These are phyloP conservation scores for Pseudogymnoascus sp. DNA, from an alignment of 2,329 filamentous ascomycete species.

Conservation along the genomic window DNA sequence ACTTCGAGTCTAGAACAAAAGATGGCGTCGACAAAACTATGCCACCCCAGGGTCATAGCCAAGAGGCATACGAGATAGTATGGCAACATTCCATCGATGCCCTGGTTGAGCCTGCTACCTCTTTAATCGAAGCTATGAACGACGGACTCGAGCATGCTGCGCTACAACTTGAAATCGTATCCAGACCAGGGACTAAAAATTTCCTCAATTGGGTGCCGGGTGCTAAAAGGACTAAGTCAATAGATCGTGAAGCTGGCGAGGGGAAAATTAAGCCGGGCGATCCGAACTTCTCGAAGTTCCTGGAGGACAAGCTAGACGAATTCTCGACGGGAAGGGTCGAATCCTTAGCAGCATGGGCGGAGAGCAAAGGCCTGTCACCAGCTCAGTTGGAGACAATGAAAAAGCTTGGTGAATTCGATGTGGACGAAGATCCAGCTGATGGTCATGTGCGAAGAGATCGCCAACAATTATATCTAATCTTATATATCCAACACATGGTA, in stretches of 20 bases:
- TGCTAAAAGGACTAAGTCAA: conserved; percentile 2
- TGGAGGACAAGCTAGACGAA: not conserved
- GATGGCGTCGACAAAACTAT: no score
- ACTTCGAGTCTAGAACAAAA: no score
- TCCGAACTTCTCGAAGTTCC: not conserved
- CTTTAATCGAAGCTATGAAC: conserved; percentile 11
- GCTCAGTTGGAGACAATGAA: conserved; percentile 9
- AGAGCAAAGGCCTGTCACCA: conserved; percentile 1
- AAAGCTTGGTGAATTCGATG: not conserved
- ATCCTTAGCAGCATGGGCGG: conserved; percentile 7
- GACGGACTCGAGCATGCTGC: not conserved
- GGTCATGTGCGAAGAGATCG: conserved; percentile 7
- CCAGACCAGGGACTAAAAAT: conserved; percentile 6
- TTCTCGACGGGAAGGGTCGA: conserved; percentile 9
- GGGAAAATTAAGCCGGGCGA: not conserved
- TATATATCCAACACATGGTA: conserved; percentile 12
- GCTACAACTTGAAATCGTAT: conserved; percentile 10
- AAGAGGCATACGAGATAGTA: conserved; percentile 12
- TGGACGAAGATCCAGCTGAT: not conserved
- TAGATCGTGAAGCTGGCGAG: conserved; percentile 2
- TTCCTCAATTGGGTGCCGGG: conserved; percentile 6
- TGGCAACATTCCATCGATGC: conserved; percentile 9
- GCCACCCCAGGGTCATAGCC: not conserved
- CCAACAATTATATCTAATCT: conserved; percentile 12
- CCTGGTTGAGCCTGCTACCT: conserved; percentile 13